phyloP scores from a whole-genome alignment of 1,284 basidiomycete genomes.

The Tilletia indica region DNA sequence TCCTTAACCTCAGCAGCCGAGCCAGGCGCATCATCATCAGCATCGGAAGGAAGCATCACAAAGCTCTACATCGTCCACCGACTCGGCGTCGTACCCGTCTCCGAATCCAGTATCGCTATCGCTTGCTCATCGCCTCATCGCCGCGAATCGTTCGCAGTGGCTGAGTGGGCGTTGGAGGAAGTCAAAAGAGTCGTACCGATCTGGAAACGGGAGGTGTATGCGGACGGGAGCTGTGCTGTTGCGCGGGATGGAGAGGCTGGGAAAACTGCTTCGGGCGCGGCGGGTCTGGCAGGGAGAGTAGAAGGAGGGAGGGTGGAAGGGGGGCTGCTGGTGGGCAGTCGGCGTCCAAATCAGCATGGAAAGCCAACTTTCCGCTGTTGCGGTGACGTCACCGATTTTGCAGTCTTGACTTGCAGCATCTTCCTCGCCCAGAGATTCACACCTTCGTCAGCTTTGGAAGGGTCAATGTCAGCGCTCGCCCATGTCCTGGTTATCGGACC shows the following conservation, averaged over 20 bases:
- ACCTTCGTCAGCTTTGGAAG: background rate
- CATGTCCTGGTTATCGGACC: no score
- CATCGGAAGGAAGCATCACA: constrained; percentile 16
- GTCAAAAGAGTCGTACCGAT: constrained; percentile 79
- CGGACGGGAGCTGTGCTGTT: background rate
- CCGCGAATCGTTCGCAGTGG: constrained; percentile 74
- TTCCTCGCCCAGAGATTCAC: background rate
- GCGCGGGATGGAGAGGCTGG: constrained; percentile 1
- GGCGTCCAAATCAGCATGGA: background rate
- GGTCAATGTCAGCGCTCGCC: no score
- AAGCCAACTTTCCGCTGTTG: background rate
- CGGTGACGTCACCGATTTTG: no score
- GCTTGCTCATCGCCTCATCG: constrained; percentile 82
- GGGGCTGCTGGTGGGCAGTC: no score
- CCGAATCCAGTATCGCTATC: constrained; percentile 77
- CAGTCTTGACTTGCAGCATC: background rate
- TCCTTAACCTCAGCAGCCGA: no score
- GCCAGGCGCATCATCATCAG: background rate
- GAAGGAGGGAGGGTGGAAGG: background rate
- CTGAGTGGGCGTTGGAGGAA: constrained; percentile 77
- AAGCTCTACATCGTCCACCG: constrained; percentile 70
- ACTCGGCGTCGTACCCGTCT: constrained; percentile 74
- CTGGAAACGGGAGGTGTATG: constrained; percentile 84
- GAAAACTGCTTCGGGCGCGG: background rate
- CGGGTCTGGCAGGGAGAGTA: background rate